Base-by-base conservation (phyloP, 78 protist genomes). In the Blattamonas nauphoetae region DNA sequence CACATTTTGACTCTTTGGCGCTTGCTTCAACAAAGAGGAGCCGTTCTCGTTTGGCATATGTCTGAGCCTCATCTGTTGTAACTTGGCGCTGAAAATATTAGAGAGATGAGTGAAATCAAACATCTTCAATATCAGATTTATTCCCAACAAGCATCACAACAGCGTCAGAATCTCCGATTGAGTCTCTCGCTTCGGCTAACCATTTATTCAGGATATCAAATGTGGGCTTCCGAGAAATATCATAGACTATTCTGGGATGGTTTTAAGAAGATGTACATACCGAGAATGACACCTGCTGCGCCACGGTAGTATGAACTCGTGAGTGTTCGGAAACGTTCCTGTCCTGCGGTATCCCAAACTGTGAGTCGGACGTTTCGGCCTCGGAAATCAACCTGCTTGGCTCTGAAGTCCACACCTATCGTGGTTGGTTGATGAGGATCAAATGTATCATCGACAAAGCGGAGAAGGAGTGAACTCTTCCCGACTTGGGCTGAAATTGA, bases 381-480 rank as follows among this genome's bases (percentile, higher is more conserved):
- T 55, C 71, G 71, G 71, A 55, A 55, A 29, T 6, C 21, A 29
- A 55, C 21, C 6, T 55, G 35, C 21, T 55, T 55, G 6, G 71
- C 71, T 55, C 21, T 6, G 21, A 55, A 55, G 21, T 55, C 71
- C 71, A 55, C 71, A 29, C 71, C 71, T 6, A 55, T 55, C 21
- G 71, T 55, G 3, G 55, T 41, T 2, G 86, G 55, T 41, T 84
- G 84, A 1, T 55, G 41, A 3, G 45, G 84, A 84, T 84, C 86
- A 5, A 84, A 84, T 11, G 45, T 55, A 5, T 45, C 45, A 3
- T 84, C 86, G 3, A 38, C 35, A 84, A 84, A 84, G 1, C 86
- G 86, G 3, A 45, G 3, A 3, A 84, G 5, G 45, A 84, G 86
- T 2, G 86, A 84, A 84, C 84, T 46, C 38, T 84, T 84, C 38